Percentiles rank a stretch among this genome's conserved stretches.
These are phyloP conservation scores for Mycena leptocephala DNA, from an alignment of 768 basidiomycete species.

Conservation along the genomic window DNA sequence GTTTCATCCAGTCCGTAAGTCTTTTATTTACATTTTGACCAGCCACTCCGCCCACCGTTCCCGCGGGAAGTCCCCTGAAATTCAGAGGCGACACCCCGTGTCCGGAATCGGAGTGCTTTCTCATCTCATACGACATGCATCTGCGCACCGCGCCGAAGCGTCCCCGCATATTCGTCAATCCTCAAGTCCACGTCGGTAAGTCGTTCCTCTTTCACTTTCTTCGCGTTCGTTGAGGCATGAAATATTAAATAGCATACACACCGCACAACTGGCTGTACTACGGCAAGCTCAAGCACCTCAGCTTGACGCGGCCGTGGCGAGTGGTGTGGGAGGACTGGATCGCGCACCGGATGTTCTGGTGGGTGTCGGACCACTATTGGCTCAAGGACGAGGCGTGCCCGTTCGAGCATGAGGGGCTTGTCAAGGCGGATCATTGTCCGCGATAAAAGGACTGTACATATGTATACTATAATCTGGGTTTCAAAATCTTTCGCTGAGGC, in stretches of 20 bases:
- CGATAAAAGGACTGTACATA: too few species aligned
- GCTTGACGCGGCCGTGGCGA: constrained; percentile 38
- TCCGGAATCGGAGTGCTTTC: constrained; percentile 38
- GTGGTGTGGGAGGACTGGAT: constrained; percentile 43
- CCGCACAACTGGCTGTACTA: constrained; percentile 40
- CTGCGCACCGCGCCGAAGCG: constrained; percentile 36
- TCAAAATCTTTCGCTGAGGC: too few species aligned
- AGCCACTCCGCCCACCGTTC: constrained; percentile 15
- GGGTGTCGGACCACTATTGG: constrained; percentile 39
- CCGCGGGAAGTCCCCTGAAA: constrained; percentile 26
- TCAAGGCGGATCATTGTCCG: constrained; percentile 26
- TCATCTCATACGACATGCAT: constrained; percentile 40
- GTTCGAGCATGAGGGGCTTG: constrained; percentile 36
- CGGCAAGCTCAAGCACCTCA: constrained; percentile 35
- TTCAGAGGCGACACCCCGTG: constrained; percentile 38
- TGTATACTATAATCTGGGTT: too few species aligned
- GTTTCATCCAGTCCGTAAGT: not conserved
- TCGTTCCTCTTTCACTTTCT: not conserved
- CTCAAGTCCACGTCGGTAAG: constrained; percentile 33
- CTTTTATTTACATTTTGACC: not conserved
- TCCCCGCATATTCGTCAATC: constrained; percentile 39
- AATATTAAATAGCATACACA: constrained; percentile 30
- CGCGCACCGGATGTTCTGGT: constrained; percentile 38
- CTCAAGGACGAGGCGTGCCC: constrained; percentile 36
- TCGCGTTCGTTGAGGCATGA: not conserved